phyloP scores from a whole-genome alignment of 768 basidiomycete genomes.

The Lyophyllum atratum region DNA sequence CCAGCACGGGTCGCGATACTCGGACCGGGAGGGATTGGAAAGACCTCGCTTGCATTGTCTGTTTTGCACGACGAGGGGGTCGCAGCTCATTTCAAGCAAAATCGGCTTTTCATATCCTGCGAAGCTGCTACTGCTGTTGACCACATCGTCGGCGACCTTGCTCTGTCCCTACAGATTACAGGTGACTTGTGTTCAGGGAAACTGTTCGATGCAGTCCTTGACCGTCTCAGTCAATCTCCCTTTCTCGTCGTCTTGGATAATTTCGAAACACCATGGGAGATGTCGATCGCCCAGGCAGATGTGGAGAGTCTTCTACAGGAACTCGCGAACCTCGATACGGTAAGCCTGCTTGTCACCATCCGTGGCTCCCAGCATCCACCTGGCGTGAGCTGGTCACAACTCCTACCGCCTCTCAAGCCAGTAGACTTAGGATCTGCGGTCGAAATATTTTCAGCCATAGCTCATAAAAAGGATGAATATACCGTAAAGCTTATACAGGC shows the following conservation, averaged over 20 bases:
- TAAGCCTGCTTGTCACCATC: constrained; percentile 29
- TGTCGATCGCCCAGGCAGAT: constrained; percentile 14
- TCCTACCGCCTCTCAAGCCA: constrained; percentile 27
- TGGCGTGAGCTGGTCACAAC: constrained; percentile 24
- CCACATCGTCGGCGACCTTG: constrained; percentile 19
- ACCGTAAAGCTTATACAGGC: constrained; percentile 25
- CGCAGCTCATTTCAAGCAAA: constrained; percentile 11
- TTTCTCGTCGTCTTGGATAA: constrained; percentile 32
- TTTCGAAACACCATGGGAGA: constrained; percentile 35
- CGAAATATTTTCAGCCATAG: constrained; percentile 26
- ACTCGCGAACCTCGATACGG: constrained; percentile 17
- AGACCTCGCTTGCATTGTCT: constrained; percentile 31
- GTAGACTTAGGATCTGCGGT: constrained; percentile 25
- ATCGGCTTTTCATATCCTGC: constrained; percentile 31
- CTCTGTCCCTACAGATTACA: constrained; percentile 21
- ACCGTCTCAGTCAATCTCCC: constrained; percentile 9
- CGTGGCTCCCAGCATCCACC: constrained; percentile 31
- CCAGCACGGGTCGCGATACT: constrained; percentile 26
- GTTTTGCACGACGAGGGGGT: constrained; percentile 25
- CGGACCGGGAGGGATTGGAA: constrained; percentile 34
- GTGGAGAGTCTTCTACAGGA: constrained; percentile 26
- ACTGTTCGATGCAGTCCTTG: constrained; percentile 18
- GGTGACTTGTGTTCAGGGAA: constrained; percentile 11
- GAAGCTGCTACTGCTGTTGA: constrained; percentile 26
- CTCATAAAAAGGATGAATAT: constrained; percentile 22